Evolutionary conservation across 306 rosid genomes (phyloP).

Genomic region (Herpetospermum pedunculosum): DNA sequence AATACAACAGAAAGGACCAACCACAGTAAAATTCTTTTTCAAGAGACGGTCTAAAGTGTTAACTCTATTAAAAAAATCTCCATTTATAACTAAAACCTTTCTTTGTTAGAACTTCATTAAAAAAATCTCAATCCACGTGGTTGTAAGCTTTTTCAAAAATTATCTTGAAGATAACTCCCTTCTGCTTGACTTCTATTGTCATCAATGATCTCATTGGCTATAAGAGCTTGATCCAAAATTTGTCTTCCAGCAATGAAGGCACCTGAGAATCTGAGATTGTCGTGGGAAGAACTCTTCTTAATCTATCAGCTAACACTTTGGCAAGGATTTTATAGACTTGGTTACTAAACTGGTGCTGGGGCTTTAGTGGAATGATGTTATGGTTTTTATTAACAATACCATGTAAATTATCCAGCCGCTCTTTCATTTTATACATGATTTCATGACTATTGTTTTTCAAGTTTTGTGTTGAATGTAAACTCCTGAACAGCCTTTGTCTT

Average conservation of each 20-base stretch:
- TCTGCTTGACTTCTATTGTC: too few relatives aligned
- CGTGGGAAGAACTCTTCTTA: not conserved
- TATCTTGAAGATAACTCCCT: too few relatives aligned
- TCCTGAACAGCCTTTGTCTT: not conserved
- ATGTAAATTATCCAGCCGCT: not conserved
- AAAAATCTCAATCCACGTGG: too few relatives aligned
- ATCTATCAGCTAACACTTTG: not conserved
- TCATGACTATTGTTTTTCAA: not conserved
- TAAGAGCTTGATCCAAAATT: not conserved
- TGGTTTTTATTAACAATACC: not conserved
- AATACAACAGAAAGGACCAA: too few relatives aligned
- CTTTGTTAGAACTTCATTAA: too few relatives aligned
- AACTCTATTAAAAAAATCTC: too few relatives aligned
- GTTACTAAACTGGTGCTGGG: not conserved
- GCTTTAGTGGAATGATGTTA: not conserved
- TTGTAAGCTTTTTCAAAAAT: too few relatives aligned
- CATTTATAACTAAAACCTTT: too few relatives aligned
- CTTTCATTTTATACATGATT: not conserved
- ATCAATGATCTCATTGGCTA: too few relatives aligned
- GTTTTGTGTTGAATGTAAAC: not conserved
- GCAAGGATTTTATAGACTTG: not conserved
- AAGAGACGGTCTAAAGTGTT: too few relatives aligned
- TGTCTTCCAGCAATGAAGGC: not conserved
- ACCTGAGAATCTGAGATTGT: not conserved
- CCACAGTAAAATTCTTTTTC: too few relatives aligned